Base-by-base conservation (phyloP, 768 basidiomycete species). In the Lactifluus rugatus region DNA sequence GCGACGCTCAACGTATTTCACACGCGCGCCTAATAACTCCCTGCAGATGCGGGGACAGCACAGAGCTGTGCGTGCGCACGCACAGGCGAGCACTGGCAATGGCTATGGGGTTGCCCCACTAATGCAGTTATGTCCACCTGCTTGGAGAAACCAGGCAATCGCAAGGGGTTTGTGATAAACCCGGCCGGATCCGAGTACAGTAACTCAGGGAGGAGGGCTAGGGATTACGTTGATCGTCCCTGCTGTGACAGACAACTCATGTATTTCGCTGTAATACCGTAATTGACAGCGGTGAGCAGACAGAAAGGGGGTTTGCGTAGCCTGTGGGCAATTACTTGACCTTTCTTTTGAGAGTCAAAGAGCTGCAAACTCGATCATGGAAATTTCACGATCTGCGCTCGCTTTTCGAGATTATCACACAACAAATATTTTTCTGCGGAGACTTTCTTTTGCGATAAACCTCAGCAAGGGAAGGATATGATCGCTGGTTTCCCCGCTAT, bases 171-270 rank as follows among this genome's bases (percentile, higher is more conserved):
- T n/a, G 25, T 37, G n/a, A 17, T 42, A 34, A n/a, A 48, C 34
- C 31, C 57, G 52, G 46, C 52, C 39, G 52, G 46, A n/a, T 48
- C 57, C 57, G 51, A 52, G 46, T 31, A 41, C 11, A n/a, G n/a
- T n/a, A 10, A 34, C 9, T 34, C 28, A 31, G 28, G 28, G 28
- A 31, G 50, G 32, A 34, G 28, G 10, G 10, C 16, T n/a, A 28
- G 28, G 28, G 28, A 9, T 31, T 16, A 21, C 50, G 36, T 34
- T 48, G 57, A 58, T 54, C 58, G 16, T 16, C 52, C n/a, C n/a
- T n/a, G n/a, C n/a, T n/a, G n/a, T n/a, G n/a, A n/a, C n/a, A n/a
- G n/a, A n/a, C n/a, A 25, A 13, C 34, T 7, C 6, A 13, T 31
- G 11, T 34, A 34, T 11, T 11, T 34, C 34, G 11, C 11, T 10